These are phyloP conservation scores for Kodamaea ohmeri DNA, from an alignment of 1,139 yeast species.

Conservation along the genomic window DNA sequence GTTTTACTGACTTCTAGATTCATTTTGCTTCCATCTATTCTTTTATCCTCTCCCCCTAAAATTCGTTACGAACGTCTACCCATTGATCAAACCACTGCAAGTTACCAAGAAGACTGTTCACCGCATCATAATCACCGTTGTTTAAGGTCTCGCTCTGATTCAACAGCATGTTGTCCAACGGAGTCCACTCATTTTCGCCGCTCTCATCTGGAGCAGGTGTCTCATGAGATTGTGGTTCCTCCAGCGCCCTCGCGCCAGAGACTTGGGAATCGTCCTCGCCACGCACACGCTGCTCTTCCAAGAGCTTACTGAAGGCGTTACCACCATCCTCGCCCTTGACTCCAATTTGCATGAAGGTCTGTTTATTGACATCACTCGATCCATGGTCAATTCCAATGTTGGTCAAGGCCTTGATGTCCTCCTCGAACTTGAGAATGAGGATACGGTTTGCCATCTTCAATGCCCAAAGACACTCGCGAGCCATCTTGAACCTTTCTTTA, in stretches of 20 bases:
- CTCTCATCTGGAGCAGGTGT: constrained; percentile 1
- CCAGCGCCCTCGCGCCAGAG: constrained; percentile 3
- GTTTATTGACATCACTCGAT: constrained; percentile 50
- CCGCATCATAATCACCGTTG: constrained; percentile 11
- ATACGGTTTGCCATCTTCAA: constrained; percentile 55
- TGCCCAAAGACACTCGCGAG: constrained; percentile 63
- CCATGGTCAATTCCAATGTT: constrained; percentile 57
- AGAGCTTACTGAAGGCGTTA: constrained; percentile 22
- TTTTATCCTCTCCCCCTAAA: too few relatives aligned
- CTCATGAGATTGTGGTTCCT: constrained; percentile 1
- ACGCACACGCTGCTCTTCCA: constrained; percentile 24
- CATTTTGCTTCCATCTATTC: too few relatives aligned
- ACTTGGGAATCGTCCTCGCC: constrained; percentile 8
- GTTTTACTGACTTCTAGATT: too few relatives aligned
- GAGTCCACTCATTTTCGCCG: neutral
- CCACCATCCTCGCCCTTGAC: constrained; percentile 13
- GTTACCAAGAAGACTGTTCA: constrained; percentile 38
- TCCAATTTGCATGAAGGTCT: constrained; percentile 49
- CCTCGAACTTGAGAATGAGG: constrained; percentile 44
- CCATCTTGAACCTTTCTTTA: constrained; percentile 54
- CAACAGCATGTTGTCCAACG: constrained; percentile 2
- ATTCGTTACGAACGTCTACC: constrained; percentile 33
- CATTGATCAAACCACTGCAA: constrained; percentile 59
- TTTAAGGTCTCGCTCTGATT: constrained; percentile 9
- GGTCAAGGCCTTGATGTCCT: constrained; percentile 36